Base-by-base conservation (phyloP, 345 rosid species). In the Rhodamnia argentea region DNA sequence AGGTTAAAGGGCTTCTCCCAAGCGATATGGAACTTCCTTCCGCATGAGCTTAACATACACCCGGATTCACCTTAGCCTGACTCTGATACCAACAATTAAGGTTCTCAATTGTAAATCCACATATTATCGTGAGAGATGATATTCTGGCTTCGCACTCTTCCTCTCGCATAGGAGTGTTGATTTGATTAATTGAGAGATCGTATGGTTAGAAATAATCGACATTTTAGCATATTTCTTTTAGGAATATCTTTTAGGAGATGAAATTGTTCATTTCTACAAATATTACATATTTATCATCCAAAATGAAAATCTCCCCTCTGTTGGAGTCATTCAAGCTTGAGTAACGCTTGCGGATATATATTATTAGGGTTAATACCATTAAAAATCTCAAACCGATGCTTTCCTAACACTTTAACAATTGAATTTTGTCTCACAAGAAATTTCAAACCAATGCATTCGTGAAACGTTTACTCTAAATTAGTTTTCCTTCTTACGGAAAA, bases 391-490 rank as follows among this genome's bases (percentile, higher is more conserved):
- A 14, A 62, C 0, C 0, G 0, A 62, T 0, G 7, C 18, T 14
- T 62, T 0, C 15, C 3, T 14, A 0, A 3, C 1, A 27, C 20
- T 27, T 59, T 3, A 2, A 0, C 3, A 62, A 14, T 4, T 7
- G 29, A 0, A 62, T 62, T 60, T 60, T 0, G 0, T 14, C 32
- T 27, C 5, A 13, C 0, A 60, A 27, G 14, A 52, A 27, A 27
- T 6, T 27, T 60, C 10, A 14, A 60, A 60, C 27, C 4, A 1
- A 27, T 14, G 4, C 10, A 0, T 0, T 0, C 3, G 10, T 60
- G 0, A 60, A 0, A 27, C 7, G 0, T 0, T 27, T 27, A 0
- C 0, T 10, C 1, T 0, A 27, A 62, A 62, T 62, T 62, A 3
- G 29, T 27, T 62, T 60, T 27, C 27, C 74, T 27, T 62, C 40